These are phyloP conservation scores for Plantago major DNA, from an alignment of 257 asterid genomes.

Conservation along the genomic window DNA sequence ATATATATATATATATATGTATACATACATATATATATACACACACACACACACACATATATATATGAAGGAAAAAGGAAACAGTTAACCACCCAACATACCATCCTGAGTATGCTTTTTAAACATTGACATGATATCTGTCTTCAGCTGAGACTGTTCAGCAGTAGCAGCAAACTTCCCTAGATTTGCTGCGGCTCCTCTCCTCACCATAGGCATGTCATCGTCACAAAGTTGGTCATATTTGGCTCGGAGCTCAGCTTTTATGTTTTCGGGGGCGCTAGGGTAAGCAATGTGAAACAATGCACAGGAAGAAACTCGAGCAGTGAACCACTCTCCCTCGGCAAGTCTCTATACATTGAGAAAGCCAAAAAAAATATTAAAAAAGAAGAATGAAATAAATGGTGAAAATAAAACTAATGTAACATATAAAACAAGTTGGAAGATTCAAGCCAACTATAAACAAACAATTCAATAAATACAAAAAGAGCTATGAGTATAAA, in stretches of 20 bases:
- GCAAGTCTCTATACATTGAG: conserved; percentile 37
- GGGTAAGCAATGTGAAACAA: conserved; percentile 53
- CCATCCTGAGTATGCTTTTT: conserved; percentile 51
- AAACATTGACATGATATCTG: conserved; percentile 34
- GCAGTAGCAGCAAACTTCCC: conserved; percentile 28
- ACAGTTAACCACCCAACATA: conserved; percentile 8
- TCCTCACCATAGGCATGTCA: conserved; percentile 35
- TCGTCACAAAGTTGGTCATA: conserved; percentile 26
- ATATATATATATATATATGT: too few species aligned
- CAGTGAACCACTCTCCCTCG: conserved; percentile 51
- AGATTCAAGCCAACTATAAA: too few species aligned
- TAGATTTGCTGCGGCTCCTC: conserved; percentile 25
- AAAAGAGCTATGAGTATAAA: too few species aligned
- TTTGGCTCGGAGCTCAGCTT: conserved; percentile 27
- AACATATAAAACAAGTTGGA: too few species aligned
- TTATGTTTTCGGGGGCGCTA: conserved; percentile 33
- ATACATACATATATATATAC: too few species aligned
- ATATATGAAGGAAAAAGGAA: too few species aligned
- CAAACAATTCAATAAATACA: too few species aligned
- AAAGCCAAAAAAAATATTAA: too few species aligned
- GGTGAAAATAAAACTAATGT: too few species aligned
- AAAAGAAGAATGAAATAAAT: too few species aligned
- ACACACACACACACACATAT: too few species aligned
- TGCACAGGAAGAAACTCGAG: conserved; percentile 52
- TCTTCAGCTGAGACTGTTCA: conserved; percentile 25